phyloP scores from a whole-genome alignment of 2,329 filamentous ascomycete genomes.

The Diplodia mutila region DNA sequence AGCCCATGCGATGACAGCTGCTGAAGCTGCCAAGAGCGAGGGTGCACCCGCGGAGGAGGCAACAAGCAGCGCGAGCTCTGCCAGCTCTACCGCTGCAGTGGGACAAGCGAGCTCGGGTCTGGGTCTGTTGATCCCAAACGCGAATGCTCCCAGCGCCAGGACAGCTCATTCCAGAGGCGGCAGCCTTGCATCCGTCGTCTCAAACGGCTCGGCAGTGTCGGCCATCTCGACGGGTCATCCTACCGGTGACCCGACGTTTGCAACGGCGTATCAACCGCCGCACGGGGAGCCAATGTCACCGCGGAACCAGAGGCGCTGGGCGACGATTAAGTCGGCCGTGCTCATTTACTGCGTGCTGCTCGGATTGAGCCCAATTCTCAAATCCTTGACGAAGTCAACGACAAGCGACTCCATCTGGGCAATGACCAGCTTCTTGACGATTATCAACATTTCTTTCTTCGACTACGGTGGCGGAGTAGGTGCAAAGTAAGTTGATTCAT shows the following conservation, averaged over 20 bases:
- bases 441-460: slow-evolving; percentile 97
- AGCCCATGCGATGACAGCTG: slow-evolving; percentile 29
- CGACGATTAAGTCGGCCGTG: slow-evolving; percentile 87
- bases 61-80: slow-evolving; percentile 28
- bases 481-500: slow-evolving; percentile 48
- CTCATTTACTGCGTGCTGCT: slow-evolving; percentile 92
- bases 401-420: slow-evolving; percentile 97
- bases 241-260: slow-evolving; percentile 47
- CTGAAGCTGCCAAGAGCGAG: slow-evolving; percentile 16
- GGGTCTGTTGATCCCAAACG: slow-evolving; percentile 39
- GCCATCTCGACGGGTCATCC: slow-evolving; percentile 31
- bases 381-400: slow-evolving; percentile 91
- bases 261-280: slow-evolving; percentile 40
- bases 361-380: slow-evolving; percentile 91
- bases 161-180: slow-evolving; percentile 54
- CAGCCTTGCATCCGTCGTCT: slow-evolving; percentile 61
- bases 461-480: slow-evolving; percentile 79
- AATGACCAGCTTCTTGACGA: slow-evolving; percentile 87
- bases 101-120: slow-evolving; percentile 34
- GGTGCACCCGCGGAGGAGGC: slow-evolving; percentile 27
- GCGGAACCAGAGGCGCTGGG: slow-evolving; percentile 66
- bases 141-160: slow-evolving; percentile 22
- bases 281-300: slow-evolving; percentile 52
- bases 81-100: slow-evolving; percentile 6
- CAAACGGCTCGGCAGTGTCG: slow-evolving; percentile 45